A percentile compares a stretch with the other conserved stretches of the same genome.
These are phyloP conservation scores for Apostasia shenzhenica DNA, from an alignment of 106 monocot species.

Conservation along the genomic window DNA sequence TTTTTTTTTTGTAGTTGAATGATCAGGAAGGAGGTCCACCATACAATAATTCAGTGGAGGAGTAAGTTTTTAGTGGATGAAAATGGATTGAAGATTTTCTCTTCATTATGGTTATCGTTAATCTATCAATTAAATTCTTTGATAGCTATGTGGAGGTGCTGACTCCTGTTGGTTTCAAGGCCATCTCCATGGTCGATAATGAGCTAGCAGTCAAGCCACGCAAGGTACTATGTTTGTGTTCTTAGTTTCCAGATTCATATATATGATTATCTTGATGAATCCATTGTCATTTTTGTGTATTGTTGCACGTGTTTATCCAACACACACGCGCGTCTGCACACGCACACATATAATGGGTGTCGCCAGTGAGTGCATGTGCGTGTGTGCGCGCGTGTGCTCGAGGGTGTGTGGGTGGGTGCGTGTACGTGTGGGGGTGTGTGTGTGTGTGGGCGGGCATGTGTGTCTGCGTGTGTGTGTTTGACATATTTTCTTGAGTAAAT, in stretches of 20 bases:
- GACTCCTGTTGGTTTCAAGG: constrained; percentile 35
- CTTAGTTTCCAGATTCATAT: constrained; percentile 1
- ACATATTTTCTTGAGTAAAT: too few relatives aligned
- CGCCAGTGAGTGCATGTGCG: too few relatives aligned
- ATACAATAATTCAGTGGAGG: constrained; percentile 27
- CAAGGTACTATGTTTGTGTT: constrained; percentile 28
- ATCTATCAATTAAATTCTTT: background rate
- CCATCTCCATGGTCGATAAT: constrained; percentile 44
- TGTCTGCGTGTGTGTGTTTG: too few relatives aligned
- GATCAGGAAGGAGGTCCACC: constrained; percentile 43
- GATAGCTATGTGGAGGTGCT: constrained; percentile 54
- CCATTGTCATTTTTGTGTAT: background rate
- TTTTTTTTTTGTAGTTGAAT: constrained; percentile 25
- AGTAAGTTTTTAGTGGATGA: constrained; percentile 18
- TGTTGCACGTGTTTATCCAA: background rate
- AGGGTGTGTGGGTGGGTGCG: background rate
- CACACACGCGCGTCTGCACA: background rate
- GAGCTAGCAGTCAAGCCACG: constrained; percentile 52
- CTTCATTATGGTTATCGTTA: background rate
- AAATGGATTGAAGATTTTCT: background rate
- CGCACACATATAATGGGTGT: too few relatives aligned
- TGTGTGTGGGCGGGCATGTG: too few relatives aligned
- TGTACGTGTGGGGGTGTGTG: background rate
- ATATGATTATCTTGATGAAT: background rate
- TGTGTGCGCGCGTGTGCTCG: too few relatives aligned